Evolutionary conservation across 2,329 filamentous ascomycete species (phyloP).

Genomic region (Colletotrichum australisinense): DNA sequence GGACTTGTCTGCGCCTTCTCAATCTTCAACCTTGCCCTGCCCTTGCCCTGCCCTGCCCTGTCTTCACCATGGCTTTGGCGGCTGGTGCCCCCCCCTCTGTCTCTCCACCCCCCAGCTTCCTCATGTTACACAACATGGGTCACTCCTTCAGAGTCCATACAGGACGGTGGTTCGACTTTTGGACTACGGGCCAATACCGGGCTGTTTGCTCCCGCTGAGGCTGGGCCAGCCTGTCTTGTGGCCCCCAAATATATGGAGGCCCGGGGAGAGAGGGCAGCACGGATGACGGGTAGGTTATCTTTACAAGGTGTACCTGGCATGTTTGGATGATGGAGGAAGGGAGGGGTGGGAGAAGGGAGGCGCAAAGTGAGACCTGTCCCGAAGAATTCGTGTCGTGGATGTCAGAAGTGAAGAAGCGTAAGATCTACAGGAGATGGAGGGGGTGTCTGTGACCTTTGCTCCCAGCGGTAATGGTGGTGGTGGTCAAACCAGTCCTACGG

Average conservation of each 20-base stretch:
- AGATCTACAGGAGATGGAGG: background rate
- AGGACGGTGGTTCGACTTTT: slow-evolving; percentile 1
- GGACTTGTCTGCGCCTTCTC: background rate
- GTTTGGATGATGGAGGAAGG: too few species aligned
- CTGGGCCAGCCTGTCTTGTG: background rate
- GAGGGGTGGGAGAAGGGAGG: background rate
- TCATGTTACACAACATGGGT: slow-evolving; percentile 2
- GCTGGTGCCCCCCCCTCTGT: too few species aligned
- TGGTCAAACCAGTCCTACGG: background rate
- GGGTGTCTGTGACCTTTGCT: background rate
- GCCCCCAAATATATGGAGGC: background rate
- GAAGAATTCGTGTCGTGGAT: background rate
- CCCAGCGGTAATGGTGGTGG: too few species aligned
- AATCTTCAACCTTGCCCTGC: background rate
- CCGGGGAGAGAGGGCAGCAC: background rate
- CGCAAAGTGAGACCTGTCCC: background rate
- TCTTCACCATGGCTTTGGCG: background rate
- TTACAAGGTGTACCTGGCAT: too few species aligned
- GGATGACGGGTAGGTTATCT: background rate
- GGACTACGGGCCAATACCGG: background rate
- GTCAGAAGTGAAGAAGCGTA: background rate
- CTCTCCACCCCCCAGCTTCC: background rate
- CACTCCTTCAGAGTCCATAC: background rate
- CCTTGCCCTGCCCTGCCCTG: background rate
- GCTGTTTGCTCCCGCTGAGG: background rate